Base-by-base conservation (phyloP, 1,284 basidiomycete genomes). In the Rhodotorula sp. region DNA sequence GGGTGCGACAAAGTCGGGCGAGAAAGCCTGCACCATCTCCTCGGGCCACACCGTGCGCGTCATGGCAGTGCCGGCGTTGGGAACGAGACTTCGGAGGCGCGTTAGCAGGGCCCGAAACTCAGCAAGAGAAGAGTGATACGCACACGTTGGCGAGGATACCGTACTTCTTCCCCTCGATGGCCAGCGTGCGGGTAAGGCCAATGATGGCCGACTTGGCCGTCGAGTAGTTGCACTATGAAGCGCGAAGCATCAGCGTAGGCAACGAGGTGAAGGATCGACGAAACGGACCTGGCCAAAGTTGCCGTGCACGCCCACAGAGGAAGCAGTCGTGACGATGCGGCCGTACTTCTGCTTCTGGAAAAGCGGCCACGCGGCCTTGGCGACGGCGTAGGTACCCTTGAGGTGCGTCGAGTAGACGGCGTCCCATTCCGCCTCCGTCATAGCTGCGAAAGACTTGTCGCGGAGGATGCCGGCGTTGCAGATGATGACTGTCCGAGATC, bases 301-400 rank as follows among this genome's bases (percentile, higher is more conserved):
- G 25, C 96, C 96, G 80, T 72, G 54, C n/a, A 66, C 44, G 56
- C 64, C 64, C 67, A 95, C 93, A 80, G 91, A 89, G 9, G 95
- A 98, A 70, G 90, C 88, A 44, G 95, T 98, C 65, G 92, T 97
- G 69, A 99, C 87, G 79, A 99, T 96, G 69, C 97, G 89, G 48
- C 97, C 96, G 81, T 91, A 98, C 83, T 94, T 95, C 81, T 99
- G 97, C 84, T 96, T 91, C 82, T 91, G 90, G 87, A 99, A 97
- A 80, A 93, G 86, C 7, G 96, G 94, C 97, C 95, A 99, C 50
- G 93, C 91, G 19, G 96, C 96, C 81, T 97, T 93, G 68, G 89
- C 90, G 78, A 82, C 77, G 61, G 80, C 88, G 76, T 84, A 87
- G 23, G 86, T 86, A 52, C 86, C 86, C 64, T 83, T 80, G 64